Conservation (phyloP, 345 rosid genomes). For the Viola odorata region DNA sequence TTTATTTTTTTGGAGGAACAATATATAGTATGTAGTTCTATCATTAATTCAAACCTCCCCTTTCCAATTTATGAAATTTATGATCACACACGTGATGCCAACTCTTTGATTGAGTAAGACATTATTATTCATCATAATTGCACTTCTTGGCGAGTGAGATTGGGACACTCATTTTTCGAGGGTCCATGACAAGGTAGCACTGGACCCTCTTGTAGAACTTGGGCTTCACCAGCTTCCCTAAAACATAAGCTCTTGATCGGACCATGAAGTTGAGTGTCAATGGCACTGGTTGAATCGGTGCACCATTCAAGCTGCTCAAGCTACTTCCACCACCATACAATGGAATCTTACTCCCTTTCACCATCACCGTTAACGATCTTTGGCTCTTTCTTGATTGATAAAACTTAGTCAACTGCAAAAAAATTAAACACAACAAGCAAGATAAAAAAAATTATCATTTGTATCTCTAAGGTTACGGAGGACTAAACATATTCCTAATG, state of each 20-base stretch:
- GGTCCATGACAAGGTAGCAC: slow-evolving; percentile 50
- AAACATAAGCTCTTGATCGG: slow-evolving; percentile 54
- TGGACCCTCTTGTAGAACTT: slow-evolving; percentile 45
- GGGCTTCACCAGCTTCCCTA: slow-evolving; percentile 55
- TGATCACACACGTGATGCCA: not conserved
- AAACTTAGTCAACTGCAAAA: slow-evolving; percentile 43
- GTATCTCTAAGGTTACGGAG: too few relatives aligned
- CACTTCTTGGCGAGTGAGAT: slow-evolving; percentile 49
- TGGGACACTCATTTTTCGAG: slow-evolving; percentile 38
- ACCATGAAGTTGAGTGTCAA: slow-evolving; percentile 41
- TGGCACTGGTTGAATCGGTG: slow-evolving; percentile 45
- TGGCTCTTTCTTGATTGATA: slow-evolving; percentile 65
- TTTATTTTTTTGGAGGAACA: too few relatives aligned
- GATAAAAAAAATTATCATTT: too few relatives aligned
- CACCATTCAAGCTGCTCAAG: slow-evolving; percentile 47
- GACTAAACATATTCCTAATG: too few relatives aligned
- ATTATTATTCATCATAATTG: slow-evolving; percentile 27
- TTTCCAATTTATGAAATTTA: not conserved
- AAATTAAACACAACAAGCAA: not conserved
- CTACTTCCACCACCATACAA: slow-evolving; percentile 60
- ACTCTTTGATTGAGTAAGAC: not conserved
- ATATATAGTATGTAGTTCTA: too few relatives aligned
- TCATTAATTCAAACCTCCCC: too few relatives aligned
- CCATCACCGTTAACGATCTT: slow-evolving; percentile 33
- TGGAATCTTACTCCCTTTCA: slow-evolving; percentile 42